Evolutionary conservation across 73 alveolate genomes (phyloP).

Genomic region (Diophrys appendiculata): DNA sequence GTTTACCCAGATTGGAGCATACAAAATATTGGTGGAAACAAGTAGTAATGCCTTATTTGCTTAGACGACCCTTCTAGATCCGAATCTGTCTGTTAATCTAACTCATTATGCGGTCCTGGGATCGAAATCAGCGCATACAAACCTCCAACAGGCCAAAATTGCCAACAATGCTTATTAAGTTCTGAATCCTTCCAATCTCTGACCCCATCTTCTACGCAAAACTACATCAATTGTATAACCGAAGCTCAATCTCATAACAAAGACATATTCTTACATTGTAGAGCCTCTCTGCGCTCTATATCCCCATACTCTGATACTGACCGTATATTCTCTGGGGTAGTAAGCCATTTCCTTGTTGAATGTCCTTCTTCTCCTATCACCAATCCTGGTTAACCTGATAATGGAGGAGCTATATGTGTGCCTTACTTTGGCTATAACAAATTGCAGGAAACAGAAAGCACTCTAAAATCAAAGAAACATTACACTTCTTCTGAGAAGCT

Average conservation of each 20-base stretch:
- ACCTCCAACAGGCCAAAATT: slow-evolving; percentile 17
- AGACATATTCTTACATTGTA: not conserved
- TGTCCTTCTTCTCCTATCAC: slow-evolving; percentile 16
- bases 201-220: not conserved
- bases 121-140: not conserved
- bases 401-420: slow-evolving; percentile 30
- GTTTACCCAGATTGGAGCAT: not conserved
- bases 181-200: slow-evolving; percentile 4
- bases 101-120: slow-evolving; percentile 16
- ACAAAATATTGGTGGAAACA: slow-evolving; percentile 6
- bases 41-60: slow-evolving; percentile 1
- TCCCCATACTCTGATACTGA: not conserved
- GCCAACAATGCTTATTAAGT: slow-evolving; percentile 20
- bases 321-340: no score
- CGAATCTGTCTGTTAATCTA: slow-evolving; percentile 16
- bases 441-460: not conserved
- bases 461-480: not conserved
- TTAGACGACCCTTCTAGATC: not conserved
- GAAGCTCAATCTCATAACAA: not conserved
- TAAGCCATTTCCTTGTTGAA: slow-evolving; percentile 18
- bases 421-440: slow-evolving; percentile 10
- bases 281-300: not conserved
- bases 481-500: not conserved
- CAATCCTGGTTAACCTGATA: slow-evolving; percentile 13
- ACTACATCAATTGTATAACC: not conserved